These are phyloP conservation scores for Suillus clintonianus DNA, from an alignment of 768 basidiomycete species.

Conservation along the genomic window DNA sequence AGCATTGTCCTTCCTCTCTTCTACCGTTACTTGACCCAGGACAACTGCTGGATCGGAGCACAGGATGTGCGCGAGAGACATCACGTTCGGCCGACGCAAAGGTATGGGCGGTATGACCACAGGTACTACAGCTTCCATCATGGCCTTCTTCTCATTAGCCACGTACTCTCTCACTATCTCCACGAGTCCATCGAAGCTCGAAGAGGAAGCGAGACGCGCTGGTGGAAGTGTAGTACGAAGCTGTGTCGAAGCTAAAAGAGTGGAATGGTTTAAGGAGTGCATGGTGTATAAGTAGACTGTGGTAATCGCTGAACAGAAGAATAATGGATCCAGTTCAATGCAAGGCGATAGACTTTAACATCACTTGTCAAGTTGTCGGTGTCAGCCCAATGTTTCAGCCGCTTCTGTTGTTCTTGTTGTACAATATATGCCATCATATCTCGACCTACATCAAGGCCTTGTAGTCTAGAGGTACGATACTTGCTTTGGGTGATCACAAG, in stretches of 20 bases:
- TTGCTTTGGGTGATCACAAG: constrained; percentile 31
- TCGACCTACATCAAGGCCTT: constrained; percentile 20
- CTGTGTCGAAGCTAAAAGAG: background rate
- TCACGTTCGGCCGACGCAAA: constrained; percentile 5
- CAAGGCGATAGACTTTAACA: background rate
- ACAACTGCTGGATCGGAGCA: no score
- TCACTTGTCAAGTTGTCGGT: background rate
- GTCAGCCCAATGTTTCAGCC: background rate
- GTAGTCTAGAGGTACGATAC: constrained; percentile 39
- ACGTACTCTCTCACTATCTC: background rate
- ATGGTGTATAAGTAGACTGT: background rate
- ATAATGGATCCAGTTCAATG: background rate
- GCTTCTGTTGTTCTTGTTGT: background rate
- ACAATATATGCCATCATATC: background rate
- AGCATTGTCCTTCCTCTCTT: background rate
- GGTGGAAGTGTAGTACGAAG: background rate
- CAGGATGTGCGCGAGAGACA: constrained; percentile 9
- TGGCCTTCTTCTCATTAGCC: background rate
- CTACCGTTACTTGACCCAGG: background rate
- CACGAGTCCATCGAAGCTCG: background rate
- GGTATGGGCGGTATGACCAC: background rate
- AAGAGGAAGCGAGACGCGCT: background rate
- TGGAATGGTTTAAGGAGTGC: background rate
- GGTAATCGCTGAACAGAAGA: background rate
- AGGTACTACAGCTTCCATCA: background rate